Conservation (phyloP, 306 rosid species). For the Dicorynia guianensis region DNA sequence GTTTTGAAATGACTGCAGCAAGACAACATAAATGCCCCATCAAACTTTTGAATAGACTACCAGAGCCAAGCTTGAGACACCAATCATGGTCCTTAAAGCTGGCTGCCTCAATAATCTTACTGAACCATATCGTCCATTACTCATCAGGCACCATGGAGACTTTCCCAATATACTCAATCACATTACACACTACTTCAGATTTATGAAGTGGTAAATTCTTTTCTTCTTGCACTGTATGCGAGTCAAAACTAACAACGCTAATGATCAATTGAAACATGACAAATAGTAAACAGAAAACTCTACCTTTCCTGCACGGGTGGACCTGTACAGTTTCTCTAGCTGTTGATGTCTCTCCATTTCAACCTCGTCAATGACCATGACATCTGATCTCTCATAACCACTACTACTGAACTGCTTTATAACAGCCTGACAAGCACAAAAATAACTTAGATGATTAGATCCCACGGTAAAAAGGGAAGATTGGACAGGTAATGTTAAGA, state of each 20-base stretch:
- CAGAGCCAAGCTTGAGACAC: constrained; percentile 22
- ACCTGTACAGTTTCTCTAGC: constrained; percentile 78
- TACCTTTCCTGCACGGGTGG: constrained; percentile 95
- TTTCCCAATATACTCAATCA: constrained; percentile 21
- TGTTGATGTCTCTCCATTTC: constrained; percentile 98
- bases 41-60: neutral
- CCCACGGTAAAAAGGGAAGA: neutral
- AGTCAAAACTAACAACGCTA: constrained; percentile 23
- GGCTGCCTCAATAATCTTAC: constrained; percentile 32
- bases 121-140: neutral
- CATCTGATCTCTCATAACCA: constrained; percentile 92
- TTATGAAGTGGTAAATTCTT: constrained; percentile 14
- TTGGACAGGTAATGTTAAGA: neutral
- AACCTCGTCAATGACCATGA: constrained; percentile 88
- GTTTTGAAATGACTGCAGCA: neutral
- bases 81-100: constrained; percentile 4
- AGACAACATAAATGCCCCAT: neutral
- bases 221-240: neutral
- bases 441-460: neutral
- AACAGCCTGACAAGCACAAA: constrained; percentile 66
- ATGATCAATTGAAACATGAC: constrained; percentile 16
- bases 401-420: constrained; percentile 86
- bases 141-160: constrained; percentile 14
- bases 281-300: neutral
- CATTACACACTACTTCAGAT: constrained; percentile 1